phyloP scores from a whole-genome alignment of 2,329 filamentous ascomycete genomes.

The Byssochlamys sp. region DNA sequence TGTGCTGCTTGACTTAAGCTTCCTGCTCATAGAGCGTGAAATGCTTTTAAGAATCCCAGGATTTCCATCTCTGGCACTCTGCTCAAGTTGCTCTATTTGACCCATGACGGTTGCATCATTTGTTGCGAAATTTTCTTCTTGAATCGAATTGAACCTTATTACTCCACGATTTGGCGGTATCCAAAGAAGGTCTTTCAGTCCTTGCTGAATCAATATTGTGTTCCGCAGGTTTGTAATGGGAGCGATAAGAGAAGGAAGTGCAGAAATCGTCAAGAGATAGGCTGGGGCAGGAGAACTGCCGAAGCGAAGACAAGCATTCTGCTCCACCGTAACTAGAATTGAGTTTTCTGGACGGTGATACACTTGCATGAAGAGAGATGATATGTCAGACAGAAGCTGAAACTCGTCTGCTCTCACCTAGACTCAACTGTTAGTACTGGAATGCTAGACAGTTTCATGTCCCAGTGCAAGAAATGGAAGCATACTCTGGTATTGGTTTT shows the following conservation, averaged over 20 bases:
- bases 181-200: constrained; percentile 60
- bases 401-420: constrained; percentile 64
- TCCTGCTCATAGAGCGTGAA: constrained; percentile 30
- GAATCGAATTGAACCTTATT: constrained; percentile 59
- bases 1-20: constrained; percentile 21
- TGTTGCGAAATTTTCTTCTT: constrained; percentile 62
- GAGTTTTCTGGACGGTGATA: constrained; percentile 66
- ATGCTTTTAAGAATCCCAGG: constrained; percentile 31
- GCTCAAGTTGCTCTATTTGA: constrained; percentile 54
- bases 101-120: constrained; percentile 61
- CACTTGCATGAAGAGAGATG: constrained; percentile 61
- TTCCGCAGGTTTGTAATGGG: constrained; percentile 73
- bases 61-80: constrained; percentile 33
- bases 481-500: constrained; percentile 56
- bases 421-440: constrained; percentile 10
- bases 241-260: constrained; percentile 59
- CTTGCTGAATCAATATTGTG: constrained; percentile 64
- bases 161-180: constrained; percentile 60
- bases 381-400: constrained; percentile 63
- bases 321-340: constrained; percentile 66
- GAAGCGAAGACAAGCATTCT: constrained; percentile 65
- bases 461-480: constrained; percentile 5
- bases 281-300: constrained; percentile 67
- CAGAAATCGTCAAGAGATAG: constrained; percentile 66
- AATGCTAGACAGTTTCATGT: neutral